Conservation (phyloP, 805 yeast species). For the Pichia nakasei region DNA sequence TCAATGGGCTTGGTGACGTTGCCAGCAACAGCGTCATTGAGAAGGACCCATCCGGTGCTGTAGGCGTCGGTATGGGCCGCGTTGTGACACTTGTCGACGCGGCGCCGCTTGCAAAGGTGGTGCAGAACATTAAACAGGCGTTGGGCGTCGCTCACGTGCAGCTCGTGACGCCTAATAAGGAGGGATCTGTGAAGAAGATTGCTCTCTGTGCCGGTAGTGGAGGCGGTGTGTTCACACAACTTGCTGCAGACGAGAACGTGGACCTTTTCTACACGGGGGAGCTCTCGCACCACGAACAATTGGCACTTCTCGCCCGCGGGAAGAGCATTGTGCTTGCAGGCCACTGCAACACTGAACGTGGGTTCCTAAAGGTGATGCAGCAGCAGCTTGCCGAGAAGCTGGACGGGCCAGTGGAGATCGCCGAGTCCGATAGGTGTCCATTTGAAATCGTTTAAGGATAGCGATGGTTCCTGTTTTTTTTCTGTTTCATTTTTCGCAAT, state of each 20-base stretch:
- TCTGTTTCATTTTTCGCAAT: no score
- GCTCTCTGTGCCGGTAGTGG: constrained; percentile 98
- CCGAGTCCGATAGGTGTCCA: no score
- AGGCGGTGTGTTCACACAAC: constrained; percentile 58
- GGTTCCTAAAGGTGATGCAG: constrained; percentile 53
- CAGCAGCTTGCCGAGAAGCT: no score
- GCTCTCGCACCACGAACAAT: constrained; percentile 85
- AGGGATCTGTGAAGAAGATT: constrained; percentile 21
- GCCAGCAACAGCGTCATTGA: background rate
- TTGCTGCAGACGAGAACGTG: constrained; percentile 42
- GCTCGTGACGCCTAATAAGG: background rate
- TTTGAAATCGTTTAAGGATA: no score
- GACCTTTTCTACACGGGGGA: constrained; percentile 90
- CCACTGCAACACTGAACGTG: constrained; percentile 90
- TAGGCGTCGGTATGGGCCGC: constrained; percentile 78
- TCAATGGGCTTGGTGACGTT: constrained; percentile 8
- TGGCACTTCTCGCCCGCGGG: constrained; percentile 63
- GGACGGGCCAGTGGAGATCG: no score
- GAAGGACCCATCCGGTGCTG: constrained; percentile 19
- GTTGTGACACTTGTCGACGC: background rate
- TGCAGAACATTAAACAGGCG: background rate
- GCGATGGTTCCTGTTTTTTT: no score
- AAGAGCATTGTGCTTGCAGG: constrained; percentile 68
- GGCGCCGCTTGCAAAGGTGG: background rate
- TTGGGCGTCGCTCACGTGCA: background rate